Percentiles rank a stretch among this genome's conserved stretches.
phyloP scores from a whole-genome alignment of 2,329 filamentous ascomycete species.

The Aureobasidium sp. region DNA sequence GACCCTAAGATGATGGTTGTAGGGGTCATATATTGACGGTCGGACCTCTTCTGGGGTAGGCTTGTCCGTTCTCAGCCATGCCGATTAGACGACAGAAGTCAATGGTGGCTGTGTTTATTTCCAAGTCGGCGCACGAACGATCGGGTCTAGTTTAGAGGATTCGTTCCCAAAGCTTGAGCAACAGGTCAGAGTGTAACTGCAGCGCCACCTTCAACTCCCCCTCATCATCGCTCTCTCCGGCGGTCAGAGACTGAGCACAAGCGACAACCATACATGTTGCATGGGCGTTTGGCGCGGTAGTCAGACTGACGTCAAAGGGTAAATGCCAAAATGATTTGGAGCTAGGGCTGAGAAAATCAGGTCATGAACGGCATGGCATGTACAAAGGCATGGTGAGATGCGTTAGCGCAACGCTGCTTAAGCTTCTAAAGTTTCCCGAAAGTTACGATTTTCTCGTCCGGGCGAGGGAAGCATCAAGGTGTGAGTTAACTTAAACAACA shows the following conservation, averaged over 20 bases:
- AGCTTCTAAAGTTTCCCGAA: background rate
- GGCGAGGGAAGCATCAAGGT: background rate
- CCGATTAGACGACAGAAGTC: background rate
- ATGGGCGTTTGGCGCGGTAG: background rate
- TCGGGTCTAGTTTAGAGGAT: too few species aligned
- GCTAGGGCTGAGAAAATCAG: background rate
- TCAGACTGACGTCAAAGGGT: background rate
- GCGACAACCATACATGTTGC: background rate
- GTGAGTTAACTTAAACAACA: background rate
- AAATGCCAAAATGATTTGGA: background rate
- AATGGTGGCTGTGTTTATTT: background rate
- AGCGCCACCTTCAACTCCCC: background rate
- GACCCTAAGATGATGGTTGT: background rate
- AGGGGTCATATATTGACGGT: background rate
- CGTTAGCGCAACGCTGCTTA: background rate
- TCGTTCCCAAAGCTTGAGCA: background rate
- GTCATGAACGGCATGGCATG: background rate
- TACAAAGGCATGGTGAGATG: background rate
- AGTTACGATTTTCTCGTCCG: background rate
- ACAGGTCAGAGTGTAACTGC: background rate
- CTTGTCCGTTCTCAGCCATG: background rate
- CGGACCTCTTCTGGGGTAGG: background rate
- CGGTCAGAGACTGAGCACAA: background rate
- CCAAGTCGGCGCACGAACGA: background rate
- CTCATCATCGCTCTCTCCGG: too few species aligned